These are phyloP conservation scores for Leishmania tropica DNA, from an alignment of 208 protist species.

Conservation along the genomic window DNA sequence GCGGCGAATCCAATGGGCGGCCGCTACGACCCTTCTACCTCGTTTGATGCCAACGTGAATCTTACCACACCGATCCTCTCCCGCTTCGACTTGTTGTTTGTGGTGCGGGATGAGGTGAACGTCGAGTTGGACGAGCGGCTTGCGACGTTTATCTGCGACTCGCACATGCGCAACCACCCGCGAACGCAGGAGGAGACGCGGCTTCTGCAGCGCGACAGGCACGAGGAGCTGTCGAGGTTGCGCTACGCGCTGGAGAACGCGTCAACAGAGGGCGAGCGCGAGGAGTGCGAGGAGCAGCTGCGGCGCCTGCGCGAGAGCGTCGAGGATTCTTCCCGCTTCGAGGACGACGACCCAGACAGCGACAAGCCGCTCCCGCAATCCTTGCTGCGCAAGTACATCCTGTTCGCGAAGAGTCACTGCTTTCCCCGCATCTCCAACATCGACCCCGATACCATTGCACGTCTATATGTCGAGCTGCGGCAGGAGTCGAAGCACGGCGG, in stretches of 20 bases:
- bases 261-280: slow-evolving; percentile 65
- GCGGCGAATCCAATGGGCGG: slow-evolving; percentile 99
- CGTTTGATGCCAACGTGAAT: slow-evolving; percentile 98
- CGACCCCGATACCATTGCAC: slow-evolving; percentile 93
- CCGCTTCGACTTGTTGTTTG: slow-evolving; percentile 97
- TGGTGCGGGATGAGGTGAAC: slow-evolving; percentile 97
- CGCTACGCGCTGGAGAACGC: slow-evolving; percentile 72
- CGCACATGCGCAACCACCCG: slow-evolving; percentile 94
- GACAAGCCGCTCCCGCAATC: slow-evolving; percentile 93
- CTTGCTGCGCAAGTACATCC: slow-evolving; percentile 98
- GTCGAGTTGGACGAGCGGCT: slow-evolving; percentile 95
- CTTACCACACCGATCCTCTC: slow-evolving; percentile 99
- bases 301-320: slow-evolving; percentile 49
- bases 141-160: slow-evolving; percentile 96
- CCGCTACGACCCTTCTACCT: slow-evolving; percentile 96
- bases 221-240: slow-evolving; percentile 65
- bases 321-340: slow-evolving; percentile 39
- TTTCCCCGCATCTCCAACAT: slow-evolving; percentile 93
- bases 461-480: slow-evolving; percentile 97
- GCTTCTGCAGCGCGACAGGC: slow-evolving; percentile 46
- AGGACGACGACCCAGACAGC: slow-evolving; percentile 87
- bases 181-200: slow-evolving; percentile 71
- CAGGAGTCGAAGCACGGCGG: slow-evolving; percentile 94
- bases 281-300: slow-evolving; percentile 56
- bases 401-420: slow-evolving; percentile 95